A percentile compares a stretch with the other conserved stretches of the same genome.
Evolutionary conservation across 2,329 filamentous ascomycete genomes (phyloP).

Genomic region (Clonostachys chloroleuca): DNA sequence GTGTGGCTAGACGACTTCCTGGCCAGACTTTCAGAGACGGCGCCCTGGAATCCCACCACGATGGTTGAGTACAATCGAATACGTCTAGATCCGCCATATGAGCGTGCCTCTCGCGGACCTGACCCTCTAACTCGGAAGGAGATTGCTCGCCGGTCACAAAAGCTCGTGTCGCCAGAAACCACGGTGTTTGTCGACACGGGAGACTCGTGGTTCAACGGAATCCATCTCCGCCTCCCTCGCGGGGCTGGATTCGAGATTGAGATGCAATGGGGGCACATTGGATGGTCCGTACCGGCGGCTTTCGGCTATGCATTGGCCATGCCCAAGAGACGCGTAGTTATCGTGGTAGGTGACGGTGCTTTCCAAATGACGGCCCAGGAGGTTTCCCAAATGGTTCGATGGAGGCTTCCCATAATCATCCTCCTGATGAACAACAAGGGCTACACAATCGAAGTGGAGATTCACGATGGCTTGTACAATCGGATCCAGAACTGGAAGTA

Average conservation of each 20-base stretch:
- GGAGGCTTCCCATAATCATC: constrained; percentile 5
- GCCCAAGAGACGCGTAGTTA: constrained; percentile 3
- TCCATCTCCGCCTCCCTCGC: neutral
- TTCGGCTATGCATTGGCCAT: constrained; percentile 14
- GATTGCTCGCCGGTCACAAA: constrained; percentile 1
- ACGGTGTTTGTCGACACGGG: constrained; percentile 6
- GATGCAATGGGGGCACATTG: constrained; percentile 21
- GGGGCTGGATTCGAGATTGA: constrained; percentile 17
- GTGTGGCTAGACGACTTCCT: constrained; percentile 4
- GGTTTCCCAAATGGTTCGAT: constrained; percentile 7
- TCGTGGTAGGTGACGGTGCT: constrained; percentile 7
- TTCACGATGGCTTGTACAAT: constrained; percentile 25
- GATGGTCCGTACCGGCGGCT: constrained; percentile 16
- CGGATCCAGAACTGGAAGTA: constrained; percentile 24
- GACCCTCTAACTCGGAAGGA: constrained; percentile 4
- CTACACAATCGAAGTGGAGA: constrained; percentile 30
- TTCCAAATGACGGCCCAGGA: constrained; percentile 8
- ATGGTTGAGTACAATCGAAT: constrained; percentile 2
- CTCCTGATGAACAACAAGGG: constrained; percentile 19
- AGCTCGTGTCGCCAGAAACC: constrained; percentile 2
- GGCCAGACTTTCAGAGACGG: neutral
- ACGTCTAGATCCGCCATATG: neutral
- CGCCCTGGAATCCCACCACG: constrained; percentile 2
- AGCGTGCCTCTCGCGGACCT: neutral
- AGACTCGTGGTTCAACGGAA: constrained; percentile 4